Evolutionary conservation across 2,329 filamentous ascomycete species (phyloP), one percentile per base, ranked within the genome.

Genomic region (Chrysoporthe deuterocubensis): DNA sequence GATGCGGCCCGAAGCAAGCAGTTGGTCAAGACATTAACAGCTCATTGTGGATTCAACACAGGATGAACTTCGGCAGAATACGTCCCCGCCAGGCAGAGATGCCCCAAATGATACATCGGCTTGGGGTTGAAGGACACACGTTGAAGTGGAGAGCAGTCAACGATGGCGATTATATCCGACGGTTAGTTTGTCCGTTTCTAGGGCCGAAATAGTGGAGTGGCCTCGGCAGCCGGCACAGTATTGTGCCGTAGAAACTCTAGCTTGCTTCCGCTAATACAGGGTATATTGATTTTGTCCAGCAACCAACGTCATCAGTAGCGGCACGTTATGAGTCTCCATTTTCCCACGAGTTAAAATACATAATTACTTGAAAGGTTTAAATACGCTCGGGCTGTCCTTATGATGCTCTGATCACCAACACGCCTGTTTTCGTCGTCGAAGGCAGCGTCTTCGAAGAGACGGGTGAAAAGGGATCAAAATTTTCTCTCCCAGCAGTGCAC

Each of bases 321-420:
- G 44, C 61, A 61, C 54, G 61, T 66, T 67, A 26, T 62, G 13
- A 44, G 62, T 58, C 62, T 62, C 44, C 52, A 52, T 69, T 71
- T 72, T 73, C 75, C 59, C 75, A 76, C 76, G 75, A 77, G 76
- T 77, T 65, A 74, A 57, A 73, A 64, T 52, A 57, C 54, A 64
- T 50, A 44, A 66, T 65, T 18, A 34, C 52, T 26, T 62, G 16
- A 32, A 32, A 44, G 6, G 40, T 2, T 9, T 9, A 60, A 13
- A 18, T 60, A 4, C 13, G 34, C 7, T 16, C 16, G 26, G 52
- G 11, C 34, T 4, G 16, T 21, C 18, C 3, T 57, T 14, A 18
- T 21, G 54, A 40, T 57, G 16, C 16, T 37, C 32, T 40, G 14
- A 16, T 40, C 54, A 57, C 40, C 54, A 21, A 40, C 4, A 34